Conservation (phyloP, 768 basidiomycete genomes). For the Agaricus subrufescens region DNA sequence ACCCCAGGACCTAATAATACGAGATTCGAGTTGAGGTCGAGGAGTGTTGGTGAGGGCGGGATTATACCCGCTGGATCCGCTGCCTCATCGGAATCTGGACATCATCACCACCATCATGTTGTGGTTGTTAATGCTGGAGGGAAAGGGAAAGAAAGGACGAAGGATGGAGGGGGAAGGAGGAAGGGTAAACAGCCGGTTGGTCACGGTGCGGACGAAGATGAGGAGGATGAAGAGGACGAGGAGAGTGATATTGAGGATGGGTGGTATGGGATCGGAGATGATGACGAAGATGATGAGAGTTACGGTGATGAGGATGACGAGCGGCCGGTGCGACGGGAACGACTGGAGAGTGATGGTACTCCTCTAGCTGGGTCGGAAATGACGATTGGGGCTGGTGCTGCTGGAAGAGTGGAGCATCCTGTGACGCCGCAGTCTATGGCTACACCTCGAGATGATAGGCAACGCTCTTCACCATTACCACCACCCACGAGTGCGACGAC, state of each 20-base stretch:
- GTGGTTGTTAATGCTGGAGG: constrained; percentile 17
- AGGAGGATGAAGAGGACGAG: constrained; percentile 34
- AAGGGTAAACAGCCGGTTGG: background rate
- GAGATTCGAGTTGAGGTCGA: constrained; percentile 20
- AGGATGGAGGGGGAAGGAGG: constrained; percentile 20
- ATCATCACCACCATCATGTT: background rate
- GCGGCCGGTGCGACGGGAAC: too few relatives aligned
- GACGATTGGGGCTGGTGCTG: background rate
- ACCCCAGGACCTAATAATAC: constrained; percentile 56
- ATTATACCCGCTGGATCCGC: too few relatives aligned
- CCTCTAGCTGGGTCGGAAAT: background rate
- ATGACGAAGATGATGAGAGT: background rate
- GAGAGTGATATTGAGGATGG: constrained; percentile 52
- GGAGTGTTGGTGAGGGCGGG: too few relatives aligned
- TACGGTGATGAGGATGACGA: background rate
- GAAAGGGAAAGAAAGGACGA: constrained; percentile 9
- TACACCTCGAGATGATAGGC: background rate
- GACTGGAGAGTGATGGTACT: background rate
- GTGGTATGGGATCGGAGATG: constrained; percentile 52
- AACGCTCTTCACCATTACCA: constrained; percentile 9
- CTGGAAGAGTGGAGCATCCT: background rate
- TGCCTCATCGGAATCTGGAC: too few relatives aligned
- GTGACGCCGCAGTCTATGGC: too few relatives aligned
- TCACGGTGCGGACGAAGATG: constrained; percentile 35
- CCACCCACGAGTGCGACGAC: constrained; percentile 9